Evolutionary conservation across 345 rosid genomes (phyloP).

Genomic region (Balakata baccata): DNA sequence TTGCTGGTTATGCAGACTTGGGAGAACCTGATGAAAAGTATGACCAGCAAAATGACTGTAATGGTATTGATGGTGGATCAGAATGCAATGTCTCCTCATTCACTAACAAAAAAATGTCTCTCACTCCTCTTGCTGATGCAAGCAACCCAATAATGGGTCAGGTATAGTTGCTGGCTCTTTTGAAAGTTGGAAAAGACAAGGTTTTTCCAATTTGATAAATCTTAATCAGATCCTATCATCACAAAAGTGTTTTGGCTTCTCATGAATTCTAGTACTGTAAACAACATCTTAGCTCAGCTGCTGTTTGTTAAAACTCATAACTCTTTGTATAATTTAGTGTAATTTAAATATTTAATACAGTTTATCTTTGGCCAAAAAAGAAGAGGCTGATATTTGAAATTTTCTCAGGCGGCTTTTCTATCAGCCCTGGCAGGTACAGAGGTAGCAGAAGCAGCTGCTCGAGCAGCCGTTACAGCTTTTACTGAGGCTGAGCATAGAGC

Average conservation of each 20-base stretch:
- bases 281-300: too few relatives aligned
- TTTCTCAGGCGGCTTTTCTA: slow-evolving; percentile 73
- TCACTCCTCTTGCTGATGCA: slow-evolving; percentile 87
- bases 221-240: too few relatives aligned
- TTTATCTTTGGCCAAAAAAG: too few relatives aligned
- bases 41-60: slow-evolving; percentile 31
- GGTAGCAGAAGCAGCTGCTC: slow-evolving; percentile 80
- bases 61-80: slow-evolving; percentile 35
- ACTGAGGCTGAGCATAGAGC: slow-evolving; percentile 43
- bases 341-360: too few relatives aligned
- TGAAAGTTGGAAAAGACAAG: not conserved
- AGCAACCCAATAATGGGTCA: slow-evolving; percentile 99
- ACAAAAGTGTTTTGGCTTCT: not conserved
- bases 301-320: too few relatives aligned
- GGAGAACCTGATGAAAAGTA: slow-evolving; percentile 38
- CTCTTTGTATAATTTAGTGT: too few relatives aligned
- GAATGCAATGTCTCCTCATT: slow-evolving; percentile 31
- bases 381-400: not conserved
- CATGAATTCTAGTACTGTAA: too few relatives aligned
- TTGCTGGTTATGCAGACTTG: slow-evolving; percentile 38
- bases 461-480: slow-evolving; percentile 58
- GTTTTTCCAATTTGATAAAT: not conserved
- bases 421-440: slow-evolving; percentile 84
- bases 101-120: slow-evolving; percentile 52
- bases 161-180: slow-evolving; percentile 39